Percentiles rank a stretch among this genome's conserved stretches.
phyloP scores from a whole-genome alignment of 257 asterid species.

The Forsythia viridissima region DNA sequence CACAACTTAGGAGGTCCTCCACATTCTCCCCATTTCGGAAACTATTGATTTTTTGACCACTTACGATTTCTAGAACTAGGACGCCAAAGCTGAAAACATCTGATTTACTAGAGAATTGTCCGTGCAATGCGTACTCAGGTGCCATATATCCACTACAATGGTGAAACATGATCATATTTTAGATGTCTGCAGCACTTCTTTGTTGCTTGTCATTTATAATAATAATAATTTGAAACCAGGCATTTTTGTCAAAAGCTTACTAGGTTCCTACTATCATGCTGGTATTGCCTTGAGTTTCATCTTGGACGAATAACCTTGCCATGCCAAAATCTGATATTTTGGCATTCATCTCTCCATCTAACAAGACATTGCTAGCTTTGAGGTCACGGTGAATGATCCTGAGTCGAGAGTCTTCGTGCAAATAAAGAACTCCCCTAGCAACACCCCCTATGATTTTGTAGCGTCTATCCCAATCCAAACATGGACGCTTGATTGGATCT shows the following conservation, averaged over 20 bases:
- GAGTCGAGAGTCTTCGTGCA: constrained; percentile 51
- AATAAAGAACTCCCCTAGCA: constrained; percentile 43
- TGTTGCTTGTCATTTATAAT: too few relatives aligned
- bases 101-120: constrained; percentile 41
- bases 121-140: constrained; percentile 41
- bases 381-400: constrained; percentile 51
- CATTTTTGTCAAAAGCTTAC: constrained; percentile 28
- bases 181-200: too few relatives aligned
- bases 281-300: constrained; percentile 43
- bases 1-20: constrained; percentile 34
- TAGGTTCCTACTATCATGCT: constrained; percentile 48
- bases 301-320: constrained; percentile 42
- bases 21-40: constrained; percentile 16
- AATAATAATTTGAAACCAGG: too few relatives aligned
- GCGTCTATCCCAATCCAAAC: constrained; percentile 44
- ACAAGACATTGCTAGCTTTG: constrained; percentile 41
- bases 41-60: constrained; percentile 31
- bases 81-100: constrained; percentile 61
- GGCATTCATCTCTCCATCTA: constrained; percentile 48
- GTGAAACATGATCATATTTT: too few relatives aligned
- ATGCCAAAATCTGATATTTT: constrained; percentile 64
- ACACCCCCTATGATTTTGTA: constrained; percentile 46
- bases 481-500: constrained; percentile 5
- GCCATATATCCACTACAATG: constrained; percentile 33
- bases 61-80: constrained; percentile 45